phyloP scores from a whole-genome alignment of 495 filamentous ascomycete species.

The Penicillium silybi region DNA sequence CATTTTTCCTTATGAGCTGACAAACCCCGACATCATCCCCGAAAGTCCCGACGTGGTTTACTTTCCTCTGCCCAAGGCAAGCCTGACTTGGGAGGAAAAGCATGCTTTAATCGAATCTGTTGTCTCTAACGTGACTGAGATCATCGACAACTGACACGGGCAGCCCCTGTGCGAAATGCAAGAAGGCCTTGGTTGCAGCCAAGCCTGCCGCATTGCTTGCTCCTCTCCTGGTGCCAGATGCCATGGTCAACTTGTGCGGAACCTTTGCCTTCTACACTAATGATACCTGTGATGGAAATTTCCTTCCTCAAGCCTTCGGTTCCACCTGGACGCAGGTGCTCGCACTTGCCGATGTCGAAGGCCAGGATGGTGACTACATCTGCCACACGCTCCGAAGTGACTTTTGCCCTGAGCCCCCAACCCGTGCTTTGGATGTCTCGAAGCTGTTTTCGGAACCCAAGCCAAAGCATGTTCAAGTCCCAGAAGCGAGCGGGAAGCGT shows the following conservation, averaged over 20 bases:
- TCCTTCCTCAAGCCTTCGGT: conserved; percentile 43
- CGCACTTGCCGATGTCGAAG: conserved; percentile 49
- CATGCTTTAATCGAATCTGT: conserved; percentile 38
- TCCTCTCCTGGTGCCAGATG: conserved; percentile 44
- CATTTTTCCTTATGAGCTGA: conserved; percentile 54
- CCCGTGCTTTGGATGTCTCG: conserved; percentile 40
- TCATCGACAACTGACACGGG: conserved; percentile 38
- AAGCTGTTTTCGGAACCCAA: conserved; percentile 54
- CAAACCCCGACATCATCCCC: conserved; percentile 51
- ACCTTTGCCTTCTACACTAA: conserved; percentile 39
- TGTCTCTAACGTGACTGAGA: conserved; percentile 38
- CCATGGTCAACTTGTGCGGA: conserved; percentile 50
- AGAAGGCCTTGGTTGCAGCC: conserved; percentile 45
- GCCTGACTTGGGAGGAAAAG: conserved; percentile 36
- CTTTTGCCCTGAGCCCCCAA: conserved; percentile 46
- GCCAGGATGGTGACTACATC: conserved; percentile 55
- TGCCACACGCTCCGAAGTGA: conserved; percentile 46
- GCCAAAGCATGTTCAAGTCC: conserved; percentile 38
- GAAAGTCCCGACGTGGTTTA: conserved; percentile 47
- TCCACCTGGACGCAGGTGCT: conserved; percentile 57
- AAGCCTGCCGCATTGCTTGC: conserved; percentile 47
- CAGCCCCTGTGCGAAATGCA: conserved; percentile 51
- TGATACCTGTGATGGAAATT: conserved; percentile 43
- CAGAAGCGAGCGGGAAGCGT: conserved; percentile 46
- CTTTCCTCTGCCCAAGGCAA: conserved; percentile 40